Base-by-base conservation (phyloP, 177 flowering plant genomes). In the Vitis hybrid region DNA sequence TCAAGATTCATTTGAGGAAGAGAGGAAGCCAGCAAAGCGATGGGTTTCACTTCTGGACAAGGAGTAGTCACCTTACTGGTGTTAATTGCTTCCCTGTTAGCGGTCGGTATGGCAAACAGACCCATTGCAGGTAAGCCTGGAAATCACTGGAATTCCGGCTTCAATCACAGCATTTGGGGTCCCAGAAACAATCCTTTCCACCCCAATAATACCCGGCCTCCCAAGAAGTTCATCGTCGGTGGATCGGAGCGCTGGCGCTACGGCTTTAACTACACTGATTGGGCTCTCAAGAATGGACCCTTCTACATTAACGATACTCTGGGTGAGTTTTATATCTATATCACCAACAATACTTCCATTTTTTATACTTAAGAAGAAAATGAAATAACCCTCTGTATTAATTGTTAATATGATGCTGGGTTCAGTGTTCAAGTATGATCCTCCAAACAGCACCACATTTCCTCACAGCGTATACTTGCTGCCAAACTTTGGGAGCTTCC, bases 391-490 rank as follows among this genome's bases (percentile, higher is more conserved):
- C 21, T 15, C n/a, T n/a, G n/a, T 19, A 19, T 19, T 19, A 51
- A 5, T 11, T 32, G 19, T 27, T 52, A 1, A 19, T 16, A n/a
- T 27, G n/a, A 2, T 60, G 7, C 13, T 67, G 27, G 35, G 60
- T 70, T 69, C 76, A 83, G 84, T 83, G 55, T 81, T 83, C 82
- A 81, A 81, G 71, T 81, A 75, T 54, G 82, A 70, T 51, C 67
- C 80, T 4, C 82, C 82, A 56, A 74, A 65, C 58, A 70, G 56
- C 19, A 70, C 69, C 19, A 64, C 83, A 54, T 67, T 60, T 52
- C 74, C 80, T 4, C 89, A 86, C 82, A 82, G 76, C 60, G 87
- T 86, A 0, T 86, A 83, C 77, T 56, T 79, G 72, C 66, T 86
- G 15, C 87, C 80, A 15, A 62, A 82, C 72, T 40, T 62, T 5